A percentile compares a stretch with the other conserved stretches of the same genome.
Evolutionary conservation across 192 early-diverging fungal genomes (phyloP).

Genomic region (Rhizoclosmatium sp.): DNA sequence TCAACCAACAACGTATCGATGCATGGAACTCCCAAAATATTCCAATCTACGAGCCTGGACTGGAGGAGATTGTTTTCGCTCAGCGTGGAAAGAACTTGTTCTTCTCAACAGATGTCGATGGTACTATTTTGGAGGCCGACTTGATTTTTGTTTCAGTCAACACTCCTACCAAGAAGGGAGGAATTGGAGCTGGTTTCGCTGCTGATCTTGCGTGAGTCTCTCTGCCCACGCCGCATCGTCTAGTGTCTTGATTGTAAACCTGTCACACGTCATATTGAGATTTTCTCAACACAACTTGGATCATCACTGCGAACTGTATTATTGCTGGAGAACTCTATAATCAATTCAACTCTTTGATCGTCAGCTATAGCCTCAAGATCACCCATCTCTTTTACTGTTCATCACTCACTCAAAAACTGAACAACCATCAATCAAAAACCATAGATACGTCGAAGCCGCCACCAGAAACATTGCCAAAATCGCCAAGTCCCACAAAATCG

Average conservation of each 20-base stretch:
- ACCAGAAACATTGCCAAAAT: conserved; percentile 84
- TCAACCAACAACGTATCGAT: conserved; percentile 78
- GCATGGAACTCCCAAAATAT: conserved; percentile 90
- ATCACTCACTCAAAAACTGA: neutral
- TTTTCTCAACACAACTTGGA: too few species aligned
- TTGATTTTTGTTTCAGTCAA: conserved; percentile 94
- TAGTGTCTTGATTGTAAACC: too few species aligned
- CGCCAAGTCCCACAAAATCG: conserved; percentile 82
- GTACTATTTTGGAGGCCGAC: conserved; percentile 78
- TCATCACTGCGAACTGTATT: too few species aligned
- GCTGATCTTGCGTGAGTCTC: conserved; percentile 80
- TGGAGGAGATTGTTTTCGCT: conserved; percentile 82
- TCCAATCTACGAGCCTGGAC: conserved; percentile 92
- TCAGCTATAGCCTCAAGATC: too few species aligned
- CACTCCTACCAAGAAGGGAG: conserved; percentile 84
- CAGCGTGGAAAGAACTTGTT: conserved; percentile 83
- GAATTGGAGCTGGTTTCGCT: conserved; percentile 80
- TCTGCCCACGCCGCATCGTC: neutral
- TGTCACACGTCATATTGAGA: too few species aligned
- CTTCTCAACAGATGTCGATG: conserved; percentile 85
- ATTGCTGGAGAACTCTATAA: too few species aligned
- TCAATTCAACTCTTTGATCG: too few species aligned
- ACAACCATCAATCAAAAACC: neutral
- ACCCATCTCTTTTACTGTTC: neutral
- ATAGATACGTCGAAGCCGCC: conserved; percentile 81